phyloP scores from a whole-genome alignment of 2,329 filamentous ascomycete species.

The Hyphodiscus sp. region DNA sequence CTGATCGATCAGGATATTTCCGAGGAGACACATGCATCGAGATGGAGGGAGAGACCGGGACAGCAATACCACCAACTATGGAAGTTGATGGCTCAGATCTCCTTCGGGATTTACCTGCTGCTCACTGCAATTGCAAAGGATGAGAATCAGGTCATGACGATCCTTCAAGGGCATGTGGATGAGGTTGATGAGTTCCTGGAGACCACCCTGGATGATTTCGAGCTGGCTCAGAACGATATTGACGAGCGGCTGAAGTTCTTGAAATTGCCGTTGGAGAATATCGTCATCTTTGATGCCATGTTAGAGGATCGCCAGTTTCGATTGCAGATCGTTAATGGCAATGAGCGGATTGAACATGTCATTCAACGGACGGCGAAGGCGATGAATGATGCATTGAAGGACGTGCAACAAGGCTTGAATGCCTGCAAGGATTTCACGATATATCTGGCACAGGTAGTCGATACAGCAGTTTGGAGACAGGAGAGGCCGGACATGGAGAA shows the following conservation, averaged over 20 bases:
- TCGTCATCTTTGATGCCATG: slow-evolving; percentile 78
- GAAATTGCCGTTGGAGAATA: slow-evolving; percentile 76
- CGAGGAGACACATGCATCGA: slow-evolving; percentile 63
- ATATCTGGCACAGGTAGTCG: slow-evolving; percentile 64
- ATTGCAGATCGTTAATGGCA: slow-evolving; percentile 74
- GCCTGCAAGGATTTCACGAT: slow-evolving; percentile 69
- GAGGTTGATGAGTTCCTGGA: slow-evolving; percentile 91
- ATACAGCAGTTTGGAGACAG: slow-evolving; percentile 51
- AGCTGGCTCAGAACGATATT: slow-evolving; percentile 71
- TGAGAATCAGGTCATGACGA: slow-evolving; percentile 78
- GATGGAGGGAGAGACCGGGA: slow-evolving; percentile 69
- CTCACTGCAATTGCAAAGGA: slow-evolving; percentile 83
- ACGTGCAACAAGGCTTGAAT: slow-evolving; percentile 70
- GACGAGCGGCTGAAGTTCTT: slow-evolving; percentile 73
- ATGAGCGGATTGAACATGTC: slow-evolving; percentile 87
- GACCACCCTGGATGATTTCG: slow-evolving; percentile 76
- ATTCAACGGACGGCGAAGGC: slow-evolving; percentile 69
- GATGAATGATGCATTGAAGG: slow-evolving; percentile 71
- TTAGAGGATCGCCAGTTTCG: slow-evolving; percentile 79
- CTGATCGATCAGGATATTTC: slow-evolving; percentile 63
- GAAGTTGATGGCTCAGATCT: slow-evolving; percentile 87
- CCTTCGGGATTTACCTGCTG: slow-evolving; percentile 86
- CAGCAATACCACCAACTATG: slow-evolving; percentile 81
- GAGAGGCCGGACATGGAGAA: slow-evolving; percentile 59
- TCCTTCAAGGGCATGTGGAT: slow-evolving; percentile 86